Evolutionary conservation across 2,329 filamentous ascomycete genomes (phyloP), one percentile per base, ranked within the genome.

Genomic region (Paramyrothecium roridum): DNA sequence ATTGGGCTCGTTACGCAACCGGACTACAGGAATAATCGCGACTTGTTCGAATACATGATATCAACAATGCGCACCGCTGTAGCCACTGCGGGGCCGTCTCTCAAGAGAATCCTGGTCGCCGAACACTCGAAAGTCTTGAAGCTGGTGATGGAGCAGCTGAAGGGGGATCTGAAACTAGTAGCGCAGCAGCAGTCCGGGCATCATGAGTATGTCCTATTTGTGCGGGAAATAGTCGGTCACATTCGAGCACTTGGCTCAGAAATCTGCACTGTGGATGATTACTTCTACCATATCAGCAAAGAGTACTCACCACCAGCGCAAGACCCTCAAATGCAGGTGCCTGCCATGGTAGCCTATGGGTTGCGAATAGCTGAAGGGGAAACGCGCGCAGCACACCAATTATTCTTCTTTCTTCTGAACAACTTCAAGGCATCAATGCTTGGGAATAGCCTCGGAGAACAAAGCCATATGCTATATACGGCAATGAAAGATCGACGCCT

Each of bases 401-500:
- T 85, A 3, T 86, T 85, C 62, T 80, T 80, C 64, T 81, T 83
- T 55, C 71, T 86, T 2, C 80, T 78, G 63, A 81, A 81, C 60
- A 83, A 80, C 65, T 83, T 83, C 64, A 84, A 83, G 63, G 69
- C 79, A 52, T 79, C 81, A 0, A 65, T 85, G 3, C 74, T 75
- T 47, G 79, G 79, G 55, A 71, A 77, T 54, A 76, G 73, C 52
- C 70, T 84, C n/a, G 63, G 63, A 7, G 73, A 78, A 7, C 79
- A 84, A 61, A 67, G 73, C 26, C 60, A 55, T 6, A 76, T 84
- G 52, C 61, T 85, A 20, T 67, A 67, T 37, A 71, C 71, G 53
- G 80, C 79, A n/a, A 77, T 84, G 76, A 69, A 65, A n/a, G 73
- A 79, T 45, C 52, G 56, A 8, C 66, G 64, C 2, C 73, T 85